A percentile compares a stretch with the other conserved stretches of the same genome.
phyloP scores from a whole-genome alignment of 2,329 filamentous ascomycete species.

The Xylariaceae sp. region DNA sequence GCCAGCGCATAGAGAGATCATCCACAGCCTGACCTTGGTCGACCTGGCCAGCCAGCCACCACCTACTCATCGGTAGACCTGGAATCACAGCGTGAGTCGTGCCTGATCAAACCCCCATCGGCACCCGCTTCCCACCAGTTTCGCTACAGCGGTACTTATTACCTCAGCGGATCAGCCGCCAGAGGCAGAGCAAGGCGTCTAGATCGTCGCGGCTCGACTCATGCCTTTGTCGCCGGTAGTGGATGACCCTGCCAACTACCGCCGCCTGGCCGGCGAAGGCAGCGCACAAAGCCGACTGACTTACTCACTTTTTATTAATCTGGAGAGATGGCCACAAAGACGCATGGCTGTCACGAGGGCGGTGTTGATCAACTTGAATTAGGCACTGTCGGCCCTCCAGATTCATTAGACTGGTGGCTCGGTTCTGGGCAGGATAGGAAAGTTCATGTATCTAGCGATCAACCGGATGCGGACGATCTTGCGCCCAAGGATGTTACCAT shows the following conservation, averaged over 20 bases:
- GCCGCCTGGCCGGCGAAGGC: constrained; percentile 4
- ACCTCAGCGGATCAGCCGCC: constrained; percentile 5
- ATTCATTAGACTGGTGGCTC: neutral
- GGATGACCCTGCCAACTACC: constrained; percentile 6
- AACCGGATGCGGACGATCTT: neutral
- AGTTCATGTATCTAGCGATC: neutral
- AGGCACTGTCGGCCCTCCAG: neutral
- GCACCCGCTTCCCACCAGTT: neutral
- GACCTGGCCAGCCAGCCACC: constrained; percentile 6
- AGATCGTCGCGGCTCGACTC: neutral
- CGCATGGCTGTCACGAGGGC: constrained; percentile 6
- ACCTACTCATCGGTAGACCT: constrained; percentile 11
- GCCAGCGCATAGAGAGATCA: constrained; percentile 18
- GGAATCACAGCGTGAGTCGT: constrained; percentile 10
- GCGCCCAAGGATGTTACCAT: neutral
- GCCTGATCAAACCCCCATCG: constrained; percentile 3
- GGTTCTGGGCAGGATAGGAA: neutral
- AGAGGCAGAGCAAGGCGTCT: constrained; percentile 9
- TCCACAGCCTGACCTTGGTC: constrained; percentile 17
- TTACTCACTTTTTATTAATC: constrained; percentile 2
- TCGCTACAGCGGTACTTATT: too few relatives aligned
- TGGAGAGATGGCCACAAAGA: constrained; percentile 3
- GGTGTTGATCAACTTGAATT: neutral
- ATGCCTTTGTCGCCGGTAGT: neutral
- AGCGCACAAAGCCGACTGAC: constrained; percentile 5